These are phyloP conservation scores for Heracleum sosnowskyi DNA, from an alignment of 129 eudicot genomes.

Conservation along the genomic window DNA sequence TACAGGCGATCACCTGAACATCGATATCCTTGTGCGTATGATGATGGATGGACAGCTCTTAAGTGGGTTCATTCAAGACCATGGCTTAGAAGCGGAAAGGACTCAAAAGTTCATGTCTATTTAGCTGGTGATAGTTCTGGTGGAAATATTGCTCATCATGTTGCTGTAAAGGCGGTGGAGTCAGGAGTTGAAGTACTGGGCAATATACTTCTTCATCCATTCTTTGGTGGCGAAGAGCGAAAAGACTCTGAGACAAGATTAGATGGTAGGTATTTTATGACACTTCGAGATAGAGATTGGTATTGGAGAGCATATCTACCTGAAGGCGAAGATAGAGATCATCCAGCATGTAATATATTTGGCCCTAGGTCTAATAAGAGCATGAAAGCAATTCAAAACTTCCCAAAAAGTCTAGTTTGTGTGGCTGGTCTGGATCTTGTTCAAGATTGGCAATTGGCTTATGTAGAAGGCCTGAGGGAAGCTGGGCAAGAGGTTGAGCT, in stretches of 20 bases:
- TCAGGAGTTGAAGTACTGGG: constrained; percentile 69
- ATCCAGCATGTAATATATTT: constrained; percentile 86
- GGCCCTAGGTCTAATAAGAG: constrained; percentile 50
- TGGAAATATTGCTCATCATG: constrained; percentile 88
- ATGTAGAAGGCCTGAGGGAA: constrained; percentile 42
- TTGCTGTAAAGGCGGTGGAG: constrained; percentile 59
- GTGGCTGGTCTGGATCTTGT: constrained; percentile 58
- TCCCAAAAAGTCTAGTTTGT: constrained; percentile 46
- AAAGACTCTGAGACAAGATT: constrained; percentile 59
- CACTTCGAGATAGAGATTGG: constrained; percentile 87
- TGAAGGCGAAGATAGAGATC: constrained; percentile 85
- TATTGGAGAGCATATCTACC: constrained; percentile 90
- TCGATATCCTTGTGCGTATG: constrained; percentile 80
- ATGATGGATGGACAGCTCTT: constrained; percentile 85
- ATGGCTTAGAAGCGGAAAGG: constrained; percentile 69
- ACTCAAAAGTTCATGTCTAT: constrained; percentile 52
- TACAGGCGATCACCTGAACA: constrained; percentile 89
- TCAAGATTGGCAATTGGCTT: constrained; percentile 66
- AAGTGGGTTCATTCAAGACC: constrained; percentile 74
- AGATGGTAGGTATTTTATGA: constrained; percentile 78
- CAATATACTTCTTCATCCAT: constrained; percentile 62
- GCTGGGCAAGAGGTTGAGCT: constrained; percentile 51
- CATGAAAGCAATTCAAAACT: constrained; percentile 31
- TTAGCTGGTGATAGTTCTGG: constrained; percentile 94
- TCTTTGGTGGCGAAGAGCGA: constrained; percentile 77